Evolutionary conservation across 805 yeast genomes (phyloP).

Genomic region (Myxozyma kluyveri): DNA sequence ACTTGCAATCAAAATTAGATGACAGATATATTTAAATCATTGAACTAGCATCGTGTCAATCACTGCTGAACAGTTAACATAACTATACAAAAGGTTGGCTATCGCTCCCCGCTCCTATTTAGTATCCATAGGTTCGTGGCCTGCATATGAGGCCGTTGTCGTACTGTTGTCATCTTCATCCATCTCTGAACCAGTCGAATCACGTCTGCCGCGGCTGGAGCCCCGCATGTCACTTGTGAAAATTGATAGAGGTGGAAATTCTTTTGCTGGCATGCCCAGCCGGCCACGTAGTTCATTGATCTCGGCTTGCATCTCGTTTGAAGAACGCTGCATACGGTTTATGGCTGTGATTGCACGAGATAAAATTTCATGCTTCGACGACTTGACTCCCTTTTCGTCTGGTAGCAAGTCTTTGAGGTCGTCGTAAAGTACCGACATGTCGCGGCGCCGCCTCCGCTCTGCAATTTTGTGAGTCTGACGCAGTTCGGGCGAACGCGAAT

Average conservation of each 20-base stretch:
- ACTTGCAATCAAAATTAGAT: no score
- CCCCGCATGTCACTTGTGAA: neutral
- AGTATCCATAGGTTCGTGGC: no score
- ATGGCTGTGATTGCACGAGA: constrained; percentile 25
- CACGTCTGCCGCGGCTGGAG: constrained; percentile 8
- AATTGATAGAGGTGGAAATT: constrained; percentile 8
- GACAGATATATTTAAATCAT: no score
- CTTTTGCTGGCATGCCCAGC: constrained; percentile 23
- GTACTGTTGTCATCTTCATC: constrained; percentile 13
- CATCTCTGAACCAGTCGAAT: constrained; percentile 14
- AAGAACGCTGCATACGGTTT: constrained; percentile 8
- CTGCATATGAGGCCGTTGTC: no score
- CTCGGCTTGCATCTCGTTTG: constrained; percentile 19
- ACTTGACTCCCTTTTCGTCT: constrained; percentile 30
- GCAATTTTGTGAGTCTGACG: constrained; percentile 33
- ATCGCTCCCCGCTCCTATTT: no score
- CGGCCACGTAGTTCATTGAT: constrained; percentile 22
- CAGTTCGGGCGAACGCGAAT: constrained; percentile 33
- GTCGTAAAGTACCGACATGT: constrained; percentile 32
- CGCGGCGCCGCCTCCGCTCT: constrained; percentile 32
- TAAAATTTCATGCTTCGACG: constrained; percentile 32
- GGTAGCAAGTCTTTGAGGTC: constrained; percentile 29
- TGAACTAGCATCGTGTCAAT: no score
- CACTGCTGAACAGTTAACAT: no score
- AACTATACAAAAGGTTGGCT: no score